Evolutionary conservation across 345 rosid genomes (phyloP).

Genomic region (Euphorbia pulcherrima): DNA sequence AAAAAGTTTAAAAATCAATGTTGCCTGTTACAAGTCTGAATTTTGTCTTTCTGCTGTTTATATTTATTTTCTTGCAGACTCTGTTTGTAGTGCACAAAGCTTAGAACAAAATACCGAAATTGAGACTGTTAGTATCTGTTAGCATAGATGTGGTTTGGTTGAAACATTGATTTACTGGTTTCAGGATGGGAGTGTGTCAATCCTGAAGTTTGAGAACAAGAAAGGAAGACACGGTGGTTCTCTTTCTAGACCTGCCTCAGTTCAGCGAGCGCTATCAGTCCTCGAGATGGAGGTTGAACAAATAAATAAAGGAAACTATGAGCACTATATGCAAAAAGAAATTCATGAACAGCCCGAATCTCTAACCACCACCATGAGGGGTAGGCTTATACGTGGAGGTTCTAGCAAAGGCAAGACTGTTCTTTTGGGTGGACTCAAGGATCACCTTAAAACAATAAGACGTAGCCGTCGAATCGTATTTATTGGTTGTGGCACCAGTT

Average conservation of each 20-base stretch:
- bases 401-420: slow-evolving; percentile 77
- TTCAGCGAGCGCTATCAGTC: slow-evolving; percentile 89
- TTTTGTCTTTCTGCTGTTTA: background rate
- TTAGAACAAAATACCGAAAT: background rate
- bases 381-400: slow-evolving; percentile 88
- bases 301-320: slow-evolving; percentile 82
- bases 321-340: slow-evolving; percentile 98
- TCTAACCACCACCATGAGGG: slow-evolving; percentile 91
- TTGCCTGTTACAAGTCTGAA: background rate
- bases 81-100: background rate
- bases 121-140: background rate
- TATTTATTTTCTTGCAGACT: background rate
- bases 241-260: slow-evolving; percentile 70
- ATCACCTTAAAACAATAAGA: slow-evolving; percentile 84
- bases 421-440: slow-evolving; percentile 92
- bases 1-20: background rate
- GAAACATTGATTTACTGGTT: slow-evolving; percentile 1
- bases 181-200: slow-evolving; percentile 86
- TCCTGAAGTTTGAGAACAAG: slow-evolving; percentile 68
- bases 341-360: slow-evolving; percentile 99
- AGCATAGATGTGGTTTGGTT: background rate
- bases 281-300: slow-evolving; percentile 98
- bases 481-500: slow-evolving; percentile 95
- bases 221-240: slow-evolving; percentile 48
- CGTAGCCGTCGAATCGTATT: slow-evolving; percentile 89